Evolutionary conservation across 176 grass and related monocot species (phyloP).

Genomic region (Saccharum officinarum): DNA sequence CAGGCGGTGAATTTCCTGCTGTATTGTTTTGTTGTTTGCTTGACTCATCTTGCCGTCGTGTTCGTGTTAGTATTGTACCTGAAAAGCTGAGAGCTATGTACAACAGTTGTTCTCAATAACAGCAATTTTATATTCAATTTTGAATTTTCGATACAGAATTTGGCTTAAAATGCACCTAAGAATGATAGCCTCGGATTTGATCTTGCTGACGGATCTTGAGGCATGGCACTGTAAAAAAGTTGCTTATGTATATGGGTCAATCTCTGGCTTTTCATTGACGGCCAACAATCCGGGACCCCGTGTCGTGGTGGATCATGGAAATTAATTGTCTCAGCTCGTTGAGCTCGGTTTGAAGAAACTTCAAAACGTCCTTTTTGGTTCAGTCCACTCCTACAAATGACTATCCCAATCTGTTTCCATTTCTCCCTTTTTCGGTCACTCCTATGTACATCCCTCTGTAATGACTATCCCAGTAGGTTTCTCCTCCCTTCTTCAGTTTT

Average conservation of each 20-base stretch:
- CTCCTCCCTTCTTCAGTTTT: no score
- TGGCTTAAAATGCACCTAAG: not conserved
- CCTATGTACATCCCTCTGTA: no score
- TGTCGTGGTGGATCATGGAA: no score
- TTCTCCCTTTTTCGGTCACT: no score
- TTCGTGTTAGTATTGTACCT: not conserved
- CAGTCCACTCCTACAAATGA: no score
- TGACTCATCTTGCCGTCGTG: not conserved
- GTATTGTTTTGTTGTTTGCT: not conserved
- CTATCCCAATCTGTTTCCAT: no score
- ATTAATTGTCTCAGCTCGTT: no score
- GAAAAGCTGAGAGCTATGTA: not conserved
- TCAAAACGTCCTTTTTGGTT: no score
- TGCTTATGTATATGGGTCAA: not conserved
- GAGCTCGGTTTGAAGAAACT: no score
- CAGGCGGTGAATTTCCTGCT: conserved; percentile 48
- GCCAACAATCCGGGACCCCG: not conserved
- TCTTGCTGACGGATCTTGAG: not conserved
- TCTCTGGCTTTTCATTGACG: not conserved
- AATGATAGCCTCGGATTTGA: not conserved
- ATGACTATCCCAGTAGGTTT: no score
- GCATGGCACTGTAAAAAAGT: not conserved
- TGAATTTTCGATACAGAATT: not conserved
- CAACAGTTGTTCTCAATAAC: not conserved
- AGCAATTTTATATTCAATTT: not conserved